These are phyloP conservation scores for Acacia concinna DNA, from an alignment of 331 rosid species.

Conservation along the genomic window DNA sequence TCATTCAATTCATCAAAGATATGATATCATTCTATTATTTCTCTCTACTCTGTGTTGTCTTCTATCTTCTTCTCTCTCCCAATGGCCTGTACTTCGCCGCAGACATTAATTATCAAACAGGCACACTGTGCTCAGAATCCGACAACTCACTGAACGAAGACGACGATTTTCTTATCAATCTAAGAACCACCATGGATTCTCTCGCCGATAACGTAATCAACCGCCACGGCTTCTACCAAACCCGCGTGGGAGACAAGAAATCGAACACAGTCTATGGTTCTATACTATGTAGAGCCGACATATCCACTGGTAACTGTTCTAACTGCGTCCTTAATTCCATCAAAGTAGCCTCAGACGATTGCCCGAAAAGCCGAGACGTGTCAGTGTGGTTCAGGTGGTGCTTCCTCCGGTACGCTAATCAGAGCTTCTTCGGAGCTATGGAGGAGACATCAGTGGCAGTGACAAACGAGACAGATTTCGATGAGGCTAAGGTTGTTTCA, in stretches of 20 bases:
- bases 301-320: conserved; percentile 41
- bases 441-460: conserved; percentile 31
- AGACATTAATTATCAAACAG: conserved; percentile 29
- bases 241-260: conserved; percentile 33
- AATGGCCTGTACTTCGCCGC: conserved; percentile 32
- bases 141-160: conserved; percentile 33
- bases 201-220: conserved; percentile 41
- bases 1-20: conserved; percentile 14
- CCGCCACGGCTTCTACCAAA: conserved; percentile 53
- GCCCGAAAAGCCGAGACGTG: conserved; percentile 45
- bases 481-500: conserved; percentile 45
- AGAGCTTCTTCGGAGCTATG: conserved; percentile 44
- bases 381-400: conserved; percentile 57
- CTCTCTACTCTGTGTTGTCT: conserved; percentile 15
- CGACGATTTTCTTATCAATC: conserved; percentile 37
- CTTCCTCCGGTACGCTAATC: conserved; percentile 49
- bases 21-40: conserved; percentile 38
- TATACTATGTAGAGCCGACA: conserved; percentile 57
- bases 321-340: conserved; percentile 41
- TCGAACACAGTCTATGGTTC: conserved; percentile 44
- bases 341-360: conserved; percentile 34
- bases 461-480: conserved; percentile 49
- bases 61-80: conserved; percentile 9
- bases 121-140: conserved; percentile 33
- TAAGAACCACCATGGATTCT: conserved; percentile 41